Base-by-base conservation (phyloP, 495 filamentous ascomycete species). In the Parathielavia appendiculata region DNA sequence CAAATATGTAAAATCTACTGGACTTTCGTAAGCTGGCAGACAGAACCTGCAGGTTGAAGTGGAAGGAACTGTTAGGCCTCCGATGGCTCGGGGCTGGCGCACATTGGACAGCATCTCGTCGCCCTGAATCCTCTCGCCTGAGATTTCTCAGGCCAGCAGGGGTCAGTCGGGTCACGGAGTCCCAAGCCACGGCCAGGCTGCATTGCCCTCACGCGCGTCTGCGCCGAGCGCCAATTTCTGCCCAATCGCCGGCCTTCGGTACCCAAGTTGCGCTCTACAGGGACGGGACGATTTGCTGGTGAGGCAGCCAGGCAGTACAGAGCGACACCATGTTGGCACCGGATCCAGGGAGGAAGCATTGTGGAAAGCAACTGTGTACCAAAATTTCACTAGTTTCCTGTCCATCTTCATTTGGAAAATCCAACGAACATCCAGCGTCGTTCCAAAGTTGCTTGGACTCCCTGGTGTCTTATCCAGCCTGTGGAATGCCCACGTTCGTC, bases 221-320 rank as follows among this genome's bases (percentile, higher is more conserved):
- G 23, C 23, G n/a, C n/a, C n/a, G n/a, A n/a, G n/a, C n/a, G n/a
- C n/a, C n/a, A 19, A 10, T 64, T 64, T 54, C 57, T 60, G 62
- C 62, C 62, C 62, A 63, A 63, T 63, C 51, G 20, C n/a, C 35
- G 14, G 17, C 19, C 41, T 41, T 64, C 54, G 57, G 45, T 48
- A 57, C 57, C 57, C 41, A 54, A 56, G 39, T 38, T 20, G 9
- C 23, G 52, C 47, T 30, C 26, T 30, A 6, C 26, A 30, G 43
- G 32, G n/a, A 23, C 13, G 19, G 38, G 10, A 30, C 26, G 52
- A n/a, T 46, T 6, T 32, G 16, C n/a, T 34, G 23, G 22, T 8
- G 36, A 14, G 32, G 49, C 56, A 53, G 32, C 36, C 39, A 5
- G 23, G 22, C 5, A 13, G 56, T 12, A 38, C 38, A 34, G 22